Conservation (phyloP, 805 yeast genomes). For the Tetrapisispora pingtungensis region DNA sequence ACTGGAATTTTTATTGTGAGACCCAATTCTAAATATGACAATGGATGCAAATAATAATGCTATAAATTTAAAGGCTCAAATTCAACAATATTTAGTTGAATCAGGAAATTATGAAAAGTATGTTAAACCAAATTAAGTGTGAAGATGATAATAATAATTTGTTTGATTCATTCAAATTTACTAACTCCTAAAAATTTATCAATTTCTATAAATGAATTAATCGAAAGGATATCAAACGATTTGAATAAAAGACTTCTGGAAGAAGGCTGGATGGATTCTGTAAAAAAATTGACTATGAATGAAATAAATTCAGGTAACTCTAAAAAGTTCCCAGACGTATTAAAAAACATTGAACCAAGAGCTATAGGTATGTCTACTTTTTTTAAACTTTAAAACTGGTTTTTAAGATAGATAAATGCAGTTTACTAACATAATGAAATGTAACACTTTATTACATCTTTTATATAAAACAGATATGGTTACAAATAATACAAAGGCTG, state of each 20-base stretch:
- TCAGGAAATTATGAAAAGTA: constrained; percentile 71
- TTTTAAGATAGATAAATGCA: no score
- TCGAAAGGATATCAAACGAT: constrained; percentile 46
- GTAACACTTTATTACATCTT: background rate
- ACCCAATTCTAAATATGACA: background rate
- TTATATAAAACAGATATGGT: constrained; percentile 36
- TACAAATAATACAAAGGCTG: constrained; percentile 53
- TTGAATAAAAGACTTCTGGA: constrained; percentile 57
- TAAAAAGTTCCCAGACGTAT: constrained; percentile 44
- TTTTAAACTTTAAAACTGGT: no score
- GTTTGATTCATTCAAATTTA: background rate
- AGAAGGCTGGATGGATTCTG: constrained; percentile 79
- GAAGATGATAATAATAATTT: no score
- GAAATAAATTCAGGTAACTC: constrained; percentile 30
- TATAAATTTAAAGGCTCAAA: constrained; percentile 40
- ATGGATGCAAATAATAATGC: background rate
- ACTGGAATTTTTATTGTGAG: no score
- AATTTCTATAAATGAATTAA: no score
- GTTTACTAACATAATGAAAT: no score
- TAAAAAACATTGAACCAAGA: constrained; percentile 45
- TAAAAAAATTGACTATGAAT: constrained; percentile 50
- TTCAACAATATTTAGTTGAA: constrained; percentile 59
- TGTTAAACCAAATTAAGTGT: constrained; percentile 7
- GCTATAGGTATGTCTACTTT: constrained; percentile 43
- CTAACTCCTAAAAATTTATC: constrained; percentile 6